Base-by-base conservation (phyloP, 148 eudicot genomes). In the Chenopodium formosanum region DNA sequence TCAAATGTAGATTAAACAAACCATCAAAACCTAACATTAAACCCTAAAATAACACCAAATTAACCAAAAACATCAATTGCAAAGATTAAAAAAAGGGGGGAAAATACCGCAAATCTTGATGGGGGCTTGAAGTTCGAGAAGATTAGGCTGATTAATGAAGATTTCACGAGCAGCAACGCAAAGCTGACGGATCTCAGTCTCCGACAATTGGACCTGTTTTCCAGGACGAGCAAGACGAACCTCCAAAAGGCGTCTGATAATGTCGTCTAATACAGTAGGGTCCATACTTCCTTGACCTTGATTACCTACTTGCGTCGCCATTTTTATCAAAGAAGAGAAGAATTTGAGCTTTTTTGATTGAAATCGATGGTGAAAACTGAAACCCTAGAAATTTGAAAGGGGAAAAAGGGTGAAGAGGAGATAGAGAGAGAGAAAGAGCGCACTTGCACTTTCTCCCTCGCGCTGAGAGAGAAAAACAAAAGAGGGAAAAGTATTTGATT, bases 161-260 rank as follows among this genome's bases (percentile, higher is more conserved):
- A 95, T 91, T 50, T 93, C 94, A 58, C 93, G 91, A 72, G 98
- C 89, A 6, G 94, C 87, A 13, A 90, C 77, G 79, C 98, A 93
- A 27, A 95, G 98, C 86, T 92, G 94, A 23, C 95, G 95, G 91
- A 95, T 93, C 88, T 93, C 98, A 20, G 96, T 85, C 76, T 95
- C 98, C 0, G 97, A 87, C 53, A 95, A 84, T 84, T 95, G 97
- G 68, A 93, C 97, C 62, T 87, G 88, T 82, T 95, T 95, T 2
- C 97, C 97, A 1, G 97, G 98, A 84, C 95, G 92, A 23, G 89
- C 86, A 76, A 89, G 85, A 77, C 98, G 92, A 78, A 95, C 95
- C 83, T 93, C 98, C 53, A 91, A 73, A 14, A 95, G 88, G 56
- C 94, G 90, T 69, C 92, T 88, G 74, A 95, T 95, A 27, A 95